Evolutionary conservation across 805 yeast species (phyloP), one percentile per base, ranked within the genome.

Genomic region (Isabelozyma pseudorhagii): DNA sequence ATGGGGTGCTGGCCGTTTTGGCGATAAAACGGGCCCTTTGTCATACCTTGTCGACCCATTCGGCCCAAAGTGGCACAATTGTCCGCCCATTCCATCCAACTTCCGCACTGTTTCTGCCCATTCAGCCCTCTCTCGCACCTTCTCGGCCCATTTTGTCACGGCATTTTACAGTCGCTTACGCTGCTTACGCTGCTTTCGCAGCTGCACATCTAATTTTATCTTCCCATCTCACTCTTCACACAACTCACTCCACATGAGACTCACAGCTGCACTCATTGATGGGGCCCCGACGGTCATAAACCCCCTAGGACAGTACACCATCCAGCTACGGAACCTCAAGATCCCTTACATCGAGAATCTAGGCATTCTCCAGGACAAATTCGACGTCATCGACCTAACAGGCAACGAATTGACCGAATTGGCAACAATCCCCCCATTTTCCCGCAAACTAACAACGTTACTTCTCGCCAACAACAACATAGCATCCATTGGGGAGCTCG

Each of bases 371-470:
- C 57, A 62, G 38, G 65, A 67, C 50, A 57, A 56, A 41, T 68
- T 67, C 62, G 84, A 77, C 51, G 81, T 77, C 13, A 66, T 93
- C 3, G 97, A 93, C 63, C 61, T 93, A 31, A 81, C 93, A 0
- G 84, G 86, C 59, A 93, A 93, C 66, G 85, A 81, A 34, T 67
- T 93, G n/a, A 66, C 75, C 1, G 74, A 72, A 2, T 55, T 93
- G 5, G 74, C 78, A 13, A 74, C 71, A 59, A 72, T 80, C 38
- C 89, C 85, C 0, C 59, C 50, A 17, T 60, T 40, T 8, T 52
- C 78, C 40, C 45, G 48, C 31, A 77, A 74, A 39, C 59, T 80
- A 46, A 75, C 74, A 42, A 79, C 85, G 0, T 57, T 93, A 2
- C 69, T 91, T 8, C 56, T 84, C 18, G 85, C 87, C 0, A 78